Evolutionary conservation across 1,284 basidiomycete genomes (phyloP), one percentile per base, ranked within the genome.

Genomic region (Ceratobasidium sp.): DNA sequence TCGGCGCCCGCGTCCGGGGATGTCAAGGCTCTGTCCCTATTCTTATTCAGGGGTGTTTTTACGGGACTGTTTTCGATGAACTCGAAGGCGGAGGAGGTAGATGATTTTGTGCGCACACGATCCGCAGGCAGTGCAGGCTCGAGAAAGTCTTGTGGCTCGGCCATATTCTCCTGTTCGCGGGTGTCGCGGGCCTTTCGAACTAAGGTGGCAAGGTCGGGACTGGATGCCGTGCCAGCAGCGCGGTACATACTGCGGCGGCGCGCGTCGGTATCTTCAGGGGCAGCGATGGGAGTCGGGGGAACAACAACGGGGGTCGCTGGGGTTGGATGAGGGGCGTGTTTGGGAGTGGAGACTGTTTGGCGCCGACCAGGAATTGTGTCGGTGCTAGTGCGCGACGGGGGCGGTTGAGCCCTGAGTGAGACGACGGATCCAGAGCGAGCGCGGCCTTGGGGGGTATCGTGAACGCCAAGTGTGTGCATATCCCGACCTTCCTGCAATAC

Each of bases 161-260:
- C 36, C 36, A 41, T 11, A 11, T 41, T 41, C 9, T 29, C 15
- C 33, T 54, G 50, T 8, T 71, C 85, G 45, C 89, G 89, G 60
- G 87, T 86, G 79, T 92, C 91, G 82, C 90, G 93, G 45, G 92
- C 90, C 83, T 94, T 95, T 76, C 91, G 87, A 67, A 95, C 83
- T 72, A 96, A 86, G 1, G 93, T 95, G 3, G 93, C 92, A 29
- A 97, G 86, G 82, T 97, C 95, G 29, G 95, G 95, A 79, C 92
- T 94, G 78, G 92, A 94, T 29, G 94, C 92, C 1, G 93, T 95
- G 62, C 94, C 95, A 7, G 92, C 86, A n/a, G 92, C 91, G 75
- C 95, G 88, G 82, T 95, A 95, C 84, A 96, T 89, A 77, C 92
- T 94, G 67, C 94, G 87, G 53, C 93, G 89, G 82, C 93, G 93